A percentile compares a stretch with the other conserved stretches of the same genome.
These are phyloP conservation scores for Colletotrichum simmondsii DNA, from an alignment of 2,329 filamentous ascomycete genomes.

Conservation along the genomic window DNA sequence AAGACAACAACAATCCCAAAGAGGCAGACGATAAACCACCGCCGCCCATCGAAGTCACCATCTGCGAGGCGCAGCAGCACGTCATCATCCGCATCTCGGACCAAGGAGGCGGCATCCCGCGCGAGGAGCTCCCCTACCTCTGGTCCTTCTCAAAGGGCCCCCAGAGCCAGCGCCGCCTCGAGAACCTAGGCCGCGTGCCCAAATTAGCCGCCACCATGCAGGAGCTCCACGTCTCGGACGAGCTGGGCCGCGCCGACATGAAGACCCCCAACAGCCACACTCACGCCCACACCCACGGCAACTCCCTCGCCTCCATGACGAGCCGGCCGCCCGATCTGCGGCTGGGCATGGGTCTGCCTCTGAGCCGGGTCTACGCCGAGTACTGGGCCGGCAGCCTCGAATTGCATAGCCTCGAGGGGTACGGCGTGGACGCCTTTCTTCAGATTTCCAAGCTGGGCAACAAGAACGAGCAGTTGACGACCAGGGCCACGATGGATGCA, in stretches of 20 bases:
- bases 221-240: conserved; percentile 72
- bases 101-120: conserved; percentile 90
- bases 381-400: conserved; percentile 97
- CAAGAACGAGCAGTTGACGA: conserved; percentile 94
- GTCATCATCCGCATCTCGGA: conserved; percentile 97
- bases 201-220: conserved; percentile 94
- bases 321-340: conserved; percentile 86
- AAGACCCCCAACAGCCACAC: conserved; percentile 45
- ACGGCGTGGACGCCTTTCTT: conserved; percentile 94
- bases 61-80: conserved; percentile 94
- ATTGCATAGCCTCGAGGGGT: conserved; percentile 92
- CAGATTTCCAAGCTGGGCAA: conserved; percentile 97
- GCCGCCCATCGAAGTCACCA: conserved; percentile 90
- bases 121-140: conserved; percentile 85
- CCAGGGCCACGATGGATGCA: conserved; percentile 80
- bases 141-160: conserved; percentile 98
- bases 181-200: conserved; percentile 88
- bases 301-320: conserved; percentile 82
- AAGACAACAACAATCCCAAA: conserved; percentile 32
- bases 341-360: conserved; percentile 91
- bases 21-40: conserved; percentile 37
- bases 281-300: conserved; percentile 51
- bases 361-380: conserved; percentile 95
- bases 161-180: conserved; percentile 78
- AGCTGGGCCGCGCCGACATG: conserved; percentile 52